A percentile compares a stretch with the other conserved stretches of the same genome.
These are phyloP conservation scores for Didymella pinodella DNA, from an alignment of 2,329 filamentous ascomycete species.

Conservation along the genomic window DNA sequence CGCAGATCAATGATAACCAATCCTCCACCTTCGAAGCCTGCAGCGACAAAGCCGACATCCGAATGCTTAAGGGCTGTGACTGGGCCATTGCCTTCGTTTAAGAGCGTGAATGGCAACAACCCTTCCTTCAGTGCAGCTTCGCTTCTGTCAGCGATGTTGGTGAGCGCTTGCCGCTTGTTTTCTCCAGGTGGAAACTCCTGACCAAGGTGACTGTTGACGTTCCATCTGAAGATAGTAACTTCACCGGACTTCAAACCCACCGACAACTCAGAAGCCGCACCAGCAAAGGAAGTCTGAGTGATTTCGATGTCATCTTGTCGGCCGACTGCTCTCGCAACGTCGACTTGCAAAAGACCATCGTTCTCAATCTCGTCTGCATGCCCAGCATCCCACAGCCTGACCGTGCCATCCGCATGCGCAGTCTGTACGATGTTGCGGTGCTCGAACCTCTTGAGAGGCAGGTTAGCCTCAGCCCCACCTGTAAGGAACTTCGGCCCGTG, in stretches of 20 bases:
- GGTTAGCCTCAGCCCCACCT: conserved; percentile 77
- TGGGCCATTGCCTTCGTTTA: conserved; percentile 83
- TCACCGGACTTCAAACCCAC: conserved; percentile 86
- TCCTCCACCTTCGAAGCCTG: conserved; percentile 83
- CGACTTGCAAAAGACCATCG: conserved; percentile 78
- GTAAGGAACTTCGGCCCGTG: conserved; percentile 79
- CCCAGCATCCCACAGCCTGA: conserved; percentile 93
- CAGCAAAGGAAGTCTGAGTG: conserved; percentile 79
- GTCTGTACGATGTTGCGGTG: conserved; percentile 84
- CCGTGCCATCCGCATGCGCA: conserved; percentile 86
- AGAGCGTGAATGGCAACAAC: conserved; percentile 78
- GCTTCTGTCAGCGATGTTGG: conserved; percentile 74
- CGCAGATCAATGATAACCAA: conserved; percentile 86
- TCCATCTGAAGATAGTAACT: conserved; percentile 86
- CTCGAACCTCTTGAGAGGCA: conserved; percentile 78
- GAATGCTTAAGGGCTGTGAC: conserved; percentile 83
- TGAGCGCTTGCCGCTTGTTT: conserved; percentile 63
- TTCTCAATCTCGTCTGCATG: conserved; percentile 96
- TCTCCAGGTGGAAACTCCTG: conserved; percentile 65
- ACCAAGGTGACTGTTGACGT: conserved; percentile 76
- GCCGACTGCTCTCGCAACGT: conserved; percentile 82
- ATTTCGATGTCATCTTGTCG: conserved; percentile 80
- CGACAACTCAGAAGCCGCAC: conserved; percentile 83
- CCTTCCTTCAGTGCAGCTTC: conserved; percentile 81
- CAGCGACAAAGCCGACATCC: conserved; percentile 91